Conservation (phyloP, 208 protist species). For the Leishmania guyanensis region DNA sequence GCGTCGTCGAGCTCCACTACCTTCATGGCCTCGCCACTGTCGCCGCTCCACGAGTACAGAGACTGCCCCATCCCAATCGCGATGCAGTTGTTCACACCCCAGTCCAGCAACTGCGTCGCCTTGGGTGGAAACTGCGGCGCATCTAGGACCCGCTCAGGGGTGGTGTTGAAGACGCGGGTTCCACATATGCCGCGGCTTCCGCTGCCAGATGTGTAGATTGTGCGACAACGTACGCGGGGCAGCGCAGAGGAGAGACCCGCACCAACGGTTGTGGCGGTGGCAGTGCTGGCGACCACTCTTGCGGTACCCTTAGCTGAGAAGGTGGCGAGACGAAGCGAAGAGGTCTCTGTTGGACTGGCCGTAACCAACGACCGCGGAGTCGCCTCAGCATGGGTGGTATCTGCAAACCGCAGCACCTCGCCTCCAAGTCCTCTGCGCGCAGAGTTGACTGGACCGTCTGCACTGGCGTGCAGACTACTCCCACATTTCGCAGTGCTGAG, state of each 20-base stretch:
- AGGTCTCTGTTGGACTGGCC: conserved; percentile 11
- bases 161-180: conserved; percentile 61
- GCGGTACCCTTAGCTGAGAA: conserved; percentile 19
- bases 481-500: conserved; percentile 18
- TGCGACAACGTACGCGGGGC: conserved; percentile 23
- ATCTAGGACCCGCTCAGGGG: conserved; percentile 78
- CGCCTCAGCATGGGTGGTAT: not conserved
- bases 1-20: conserved; percentile 62
- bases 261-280: conserved; percentile 3
- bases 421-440: conserved; percentile 41
- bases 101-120: conserved; percentile 76
- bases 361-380: conserved; percentile 11
- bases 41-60: conserved; percentile 76
- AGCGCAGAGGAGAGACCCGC: conserved; percentile 13
- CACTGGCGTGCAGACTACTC: not conserved
- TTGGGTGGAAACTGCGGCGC: conserved; percentile 70
- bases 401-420: conserved; percentile 42
- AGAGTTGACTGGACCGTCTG: conserved; percentile 10
- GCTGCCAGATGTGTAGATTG: conserved; percentile 27
- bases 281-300: not conserved
- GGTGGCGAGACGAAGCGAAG: conserved; percentile 10
- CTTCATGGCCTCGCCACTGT: conserved; percentile 51
- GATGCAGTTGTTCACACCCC: conserved; percentile 84
- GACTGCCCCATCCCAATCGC: conserved; percentile 76
- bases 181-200: conserved; percentile 14